These are phyloP conservation scores for Monilinia laxa DNA, from an alignment of 2,329 filamentous ascomycete genomes.

Conservation along the genomic window DNA sequence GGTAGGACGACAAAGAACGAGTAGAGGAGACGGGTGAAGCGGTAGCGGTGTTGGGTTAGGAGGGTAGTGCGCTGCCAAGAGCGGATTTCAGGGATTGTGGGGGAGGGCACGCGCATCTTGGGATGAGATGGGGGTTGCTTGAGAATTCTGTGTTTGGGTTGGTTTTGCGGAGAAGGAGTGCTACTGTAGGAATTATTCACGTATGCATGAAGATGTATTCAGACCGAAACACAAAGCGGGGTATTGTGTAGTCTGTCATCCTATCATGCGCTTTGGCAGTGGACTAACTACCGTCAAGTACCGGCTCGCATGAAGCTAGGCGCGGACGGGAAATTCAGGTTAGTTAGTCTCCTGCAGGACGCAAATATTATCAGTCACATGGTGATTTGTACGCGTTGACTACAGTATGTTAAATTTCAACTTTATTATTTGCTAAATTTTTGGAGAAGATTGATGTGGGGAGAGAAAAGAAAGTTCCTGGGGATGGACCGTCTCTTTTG, in stretches of 20 bases:
- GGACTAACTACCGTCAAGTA: slow-evolving; percentile 6
- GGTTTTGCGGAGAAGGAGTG: no score
- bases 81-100: slow-evolving; percentile 1
- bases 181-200: no score
- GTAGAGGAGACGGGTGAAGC: not conserved
- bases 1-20: not conserved
- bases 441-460: not conserved
- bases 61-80: slow-evolving; percentile 7
- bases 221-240: not conserved
- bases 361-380: slow-evolving; percentile 6
- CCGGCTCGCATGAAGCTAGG: slow-evolving; percentile 6
- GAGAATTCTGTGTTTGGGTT: not conserved
- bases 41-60: not conserved
- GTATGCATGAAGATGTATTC: no score
- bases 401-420: not conserved
- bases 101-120: not conserved
- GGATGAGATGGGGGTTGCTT: not conserved
- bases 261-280: not conserved
- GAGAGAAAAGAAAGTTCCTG: not conserved
- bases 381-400: slow-evolving; percentile 1
- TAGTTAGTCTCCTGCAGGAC: slow-evolving; percentile 7
- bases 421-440: not conserved
- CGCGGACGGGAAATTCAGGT: not conserved
- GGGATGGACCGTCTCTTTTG: not conserved
- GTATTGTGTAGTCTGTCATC: not conserved